Evolutionary conservation across 2,329 filamentous ascomycete species (phyloP), one percentile per base, ranked within the genome.

Genomic region (Alternaria rosae): DNA sequence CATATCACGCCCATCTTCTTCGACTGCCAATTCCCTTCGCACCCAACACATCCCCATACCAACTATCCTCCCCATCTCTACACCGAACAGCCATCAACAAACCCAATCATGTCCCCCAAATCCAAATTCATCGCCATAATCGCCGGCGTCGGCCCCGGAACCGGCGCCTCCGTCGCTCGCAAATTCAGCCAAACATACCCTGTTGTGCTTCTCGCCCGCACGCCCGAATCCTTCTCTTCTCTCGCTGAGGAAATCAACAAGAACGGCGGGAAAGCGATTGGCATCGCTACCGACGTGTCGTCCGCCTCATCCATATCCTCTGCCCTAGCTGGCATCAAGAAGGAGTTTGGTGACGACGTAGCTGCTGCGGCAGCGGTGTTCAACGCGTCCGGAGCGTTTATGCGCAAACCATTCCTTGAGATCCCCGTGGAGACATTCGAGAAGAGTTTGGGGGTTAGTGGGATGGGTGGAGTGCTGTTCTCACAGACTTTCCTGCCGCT

Each of bases 121-220:
- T 79, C 82, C 50, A 85, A 84, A 68, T 85, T 91, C 71, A 91
- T 89, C 76, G 88, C 90, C 53, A 82, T 93, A 62, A 80, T 93
- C 61, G 89, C 90, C 11, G 91, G 91, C 57, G 90, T 89, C 43
- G 91, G 91, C n/a, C 82, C 89, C 6, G 91, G 91, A 61, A 93
- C 85, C n/a, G 88, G 88, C 25, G 87, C 87, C 13, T 82, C 86
- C 3, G 84, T 90, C 13, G 87, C 88, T 30, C 83, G 86, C 57
- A 85, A 82, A 60, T 90, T 90, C 70, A 85, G 86, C 30, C 74
- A 88, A 64, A 73, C 85, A 9, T 95, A 94, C 73, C 87, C 91
- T 0, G 89, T 94, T 1, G 89, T 92, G 2, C 83, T 94, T 1
- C 85, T 94, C n/a, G 88, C 92, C 12, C 89, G 92, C 52, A 88